Conservation (phyloP, 2,329 filamentous ascomycete genomes). For the Septoria linicola region DNA sequence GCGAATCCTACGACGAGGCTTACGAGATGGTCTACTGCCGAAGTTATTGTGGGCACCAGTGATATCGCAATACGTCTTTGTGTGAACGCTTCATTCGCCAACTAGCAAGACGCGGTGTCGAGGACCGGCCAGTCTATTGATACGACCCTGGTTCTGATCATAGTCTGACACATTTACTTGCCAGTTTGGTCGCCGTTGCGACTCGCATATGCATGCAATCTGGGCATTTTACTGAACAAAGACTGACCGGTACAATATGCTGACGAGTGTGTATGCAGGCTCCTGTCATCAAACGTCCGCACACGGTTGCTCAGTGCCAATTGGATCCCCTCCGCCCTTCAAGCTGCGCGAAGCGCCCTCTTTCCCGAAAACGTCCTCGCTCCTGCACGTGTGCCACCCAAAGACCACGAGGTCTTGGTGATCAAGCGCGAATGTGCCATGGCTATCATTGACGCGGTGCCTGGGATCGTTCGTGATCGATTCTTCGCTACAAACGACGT, state of each 20-base stretch:
- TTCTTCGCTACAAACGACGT: constrained; percentile 44
- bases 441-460: constrained; percentile 52
- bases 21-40: constrained; percentile 19
- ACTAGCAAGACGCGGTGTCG: constrained; percentile 11
- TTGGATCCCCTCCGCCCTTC: constrained; percentile 53
- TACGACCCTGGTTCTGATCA: constrained; percentile 14
- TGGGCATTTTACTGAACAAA: constrained; percentile 18
- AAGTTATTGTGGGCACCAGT: constrained; percentile 24
- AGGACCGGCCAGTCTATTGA: constrained; percentile 7
- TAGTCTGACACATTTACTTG: constrained; percentile 16
- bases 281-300: constrained; percentile 48
- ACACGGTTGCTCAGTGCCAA: constrained; percentile 43
- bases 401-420: constrained; percentile 58
- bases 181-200: constrained; percentile 9
- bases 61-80: constrained; percentile 17
- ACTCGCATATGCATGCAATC: constrained; percentile 26
- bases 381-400: constrained; percentile 60
- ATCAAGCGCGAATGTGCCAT: constrained; percentile 68
- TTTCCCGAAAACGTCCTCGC: constrained; percentile 83
- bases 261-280: constrained; percentile 36
- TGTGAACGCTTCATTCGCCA: constrained; percentile 19
- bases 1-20: constrained; percentile 17
- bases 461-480: constrained; percentile 45
- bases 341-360: constrained; percentile 70
- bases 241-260: constrained; percentile 15